Percentiles rank a stretch among this genome's conserved stretches.
Evolutionary conservation across 805 yeast genomes (phyloP).

Genomic region (Ogataea populi-albae): DNA sequence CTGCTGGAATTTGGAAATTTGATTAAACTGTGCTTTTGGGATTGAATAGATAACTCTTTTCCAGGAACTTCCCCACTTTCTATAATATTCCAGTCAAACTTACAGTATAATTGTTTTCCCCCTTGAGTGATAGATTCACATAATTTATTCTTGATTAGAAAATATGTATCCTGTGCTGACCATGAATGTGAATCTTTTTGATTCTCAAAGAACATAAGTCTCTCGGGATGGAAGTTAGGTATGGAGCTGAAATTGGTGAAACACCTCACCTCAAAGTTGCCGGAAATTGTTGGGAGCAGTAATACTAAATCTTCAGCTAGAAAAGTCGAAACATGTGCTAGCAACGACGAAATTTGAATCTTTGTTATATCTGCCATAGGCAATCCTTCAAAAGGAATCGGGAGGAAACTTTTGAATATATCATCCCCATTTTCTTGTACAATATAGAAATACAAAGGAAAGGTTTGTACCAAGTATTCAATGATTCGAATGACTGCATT

Average conservation of each 20-base stretch:
- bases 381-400: constrained; percentile 1
- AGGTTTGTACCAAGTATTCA: not conserved
- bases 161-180: not conserved
- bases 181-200: not conserved
- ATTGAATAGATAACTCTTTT: not conserved
- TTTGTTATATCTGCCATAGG: not conserved
- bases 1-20: not conserved
- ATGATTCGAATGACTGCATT: not conserved
- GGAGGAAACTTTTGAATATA: constrained; percentile 1
- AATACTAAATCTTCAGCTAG: constrained; percentile 1
- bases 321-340: not conserved
- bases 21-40: constrained; percentile 1
- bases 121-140: not conserved
- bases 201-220: not conserved
- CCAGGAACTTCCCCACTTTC: not conserved
- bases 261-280: not conserved
- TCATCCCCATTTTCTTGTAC: not conserved
- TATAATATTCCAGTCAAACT: constrained; percentile 1
- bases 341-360: not conserved
- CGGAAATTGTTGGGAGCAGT: constrained; percentile 1
- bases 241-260: constrained; percentile 1
- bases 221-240: not conserved
- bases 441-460: not conserved
- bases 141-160: not conserved
- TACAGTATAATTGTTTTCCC: not conserved